Base-by-base conservation (phyloP, 495 filamentous ascomycete species). In the Filosporella fistucella region DNA sequence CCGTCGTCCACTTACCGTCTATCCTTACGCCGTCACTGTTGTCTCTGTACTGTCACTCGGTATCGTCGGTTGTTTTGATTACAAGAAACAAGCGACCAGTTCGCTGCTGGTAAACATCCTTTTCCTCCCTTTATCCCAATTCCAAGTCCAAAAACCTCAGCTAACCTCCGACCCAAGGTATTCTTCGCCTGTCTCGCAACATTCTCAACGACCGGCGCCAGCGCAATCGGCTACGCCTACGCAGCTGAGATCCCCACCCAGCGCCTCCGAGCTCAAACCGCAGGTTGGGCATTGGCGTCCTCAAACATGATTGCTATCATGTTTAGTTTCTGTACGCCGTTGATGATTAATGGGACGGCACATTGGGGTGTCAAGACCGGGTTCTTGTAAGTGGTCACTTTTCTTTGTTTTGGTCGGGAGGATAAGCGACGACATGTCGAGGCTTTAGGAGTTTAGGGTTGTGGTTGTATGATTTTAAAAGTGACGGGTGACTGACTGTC, bases 311-410 rank as follows among this genome's bases (percentile, higher is more conserved):
- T 70, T 18, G 64, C 56, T 8, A 68, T 64, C 37, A 68, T 70
- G 66, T 68, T 70, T 42, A 68, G 63, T 32, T 70, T 70, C 51
- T 67, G 64, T 41, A 70, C 67, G 10, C 67, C 67, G 9, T 22
- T 64, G 16, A 70, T 70, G 66, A 68, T 70, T 32, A 67, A 70
- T 45, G 59, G 49, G 2, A 21, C 50, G 1, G 24, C 46, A n/a
- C 55, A 58, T 10, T 70, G 67, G 67, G 67, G 66, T 10, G 66
- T 68, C 3, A 68, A 67, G 38, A 70, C 67, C 0, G 67, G 66
- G 0, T 68, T 70, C 26, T 70, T 68, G 67, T 70, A 42, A 42
- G 46, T 47, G 22, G 12, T 30, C 18, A 24, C 20, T 38, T 6
- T 17, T 36, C 13, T 21, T 34, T 25, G 3, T 9, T n/a, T n/a